Evolutionary conservation across 176 grass and related monocot genomes (phyloP), one percentile per base, ranked within the genome.

Genomic region (Musa itinerans): DNA sequence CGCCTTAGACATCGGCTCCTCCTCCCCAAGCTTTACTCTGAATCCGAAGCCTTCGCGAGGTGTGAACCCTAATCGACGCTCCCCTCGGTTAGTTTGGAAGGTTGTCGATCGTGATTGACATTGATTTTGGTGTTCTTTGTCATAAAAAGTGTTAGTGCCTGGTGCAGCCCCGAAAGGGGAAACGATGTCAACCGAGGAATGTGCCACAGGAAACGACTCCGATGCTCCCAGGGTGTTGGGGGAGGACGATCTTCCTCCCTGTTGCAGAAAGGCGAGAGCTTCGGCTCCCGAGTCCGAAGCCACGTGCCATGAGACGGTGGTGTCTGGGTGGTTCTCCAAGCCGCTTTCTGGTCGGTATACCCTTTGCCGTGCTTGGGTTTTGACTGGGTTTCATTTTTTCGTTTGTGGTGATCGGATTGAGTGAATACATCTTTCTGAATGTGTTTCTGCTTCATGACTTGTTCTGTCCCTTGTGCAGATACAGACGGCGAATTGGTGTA

Each of bases 261-360:
- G 95, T 79, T 99, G 95, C 52, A 55, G 93, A 63, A 99, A 99
- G 85, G 95, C 95, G 2, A 90, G 79, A 66, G 84, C 95, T 1
- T 83, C 86, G 0, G 76, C 74, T 26, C 82, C 88, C 5, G 95
- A 92, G 72, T 87, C 81, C 61, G 95, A 94, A 65, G 95, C 83
- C 53, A 94, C 75, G 81, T 99, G 95, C 78, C 90, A 99, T 78
- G 88, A 88, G 25, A 99, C 88, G 0, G 91, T 99, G 6, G 95
- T 99, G 61, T 87, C 91, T 0, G 95, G 95, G 11, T 99, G 95
- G 95, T 94, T 99, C 88, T 91, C 91, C 1, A 84, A 91, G 78
- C 73, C 65, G 27, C 81, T 81, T 5, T 43, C 56, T 48, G 80
- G 16, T 80, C 43, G 34, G 68, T 70, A 0, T 70, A 17, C 20